These are phyloP conservation scores for Sclerotinia spermophila DNA, from an alignment of 2,329 filamentous ascomycete species.

Conservation along the genomic window DNA sequence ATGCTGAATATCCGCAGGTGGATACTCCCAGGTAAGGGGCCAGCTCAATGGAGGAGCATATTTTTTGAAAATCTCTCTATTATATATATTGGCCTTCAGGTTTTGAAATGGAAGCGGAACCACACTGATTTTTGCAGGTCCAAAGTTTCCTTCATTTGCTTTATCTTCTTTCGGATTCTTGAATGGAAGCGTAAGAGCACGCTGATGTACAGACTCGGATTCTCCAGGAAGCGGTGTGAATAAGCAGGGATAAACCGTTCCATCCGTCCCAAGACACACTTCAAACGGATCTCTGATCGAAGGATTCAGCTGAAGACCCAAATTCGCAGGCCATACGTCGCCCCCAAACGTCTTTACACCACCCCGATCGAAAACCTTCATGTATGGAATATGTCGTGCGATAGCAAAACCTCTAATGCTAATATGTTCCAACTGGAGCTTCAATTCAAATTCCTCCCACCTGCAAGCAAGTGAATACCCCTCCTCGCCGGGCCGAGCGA, in stretches of 20 bases:
- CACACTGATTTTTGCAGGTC: background rate
- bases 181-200: background rate
- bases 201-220: background rate
- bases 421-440: background rate
- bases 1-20: constrained; percentile 15
- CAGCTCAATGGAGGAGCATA: background rate
- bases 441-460: constrained; percentile 1
- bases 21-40: constrained; percentile 14
- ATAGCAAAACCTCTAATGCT: constrained; percentile 13
- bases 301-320: background rate
- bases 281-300: constrained; percentile 12
- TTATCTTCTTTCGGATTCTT: background rate
- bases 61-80: background rate
- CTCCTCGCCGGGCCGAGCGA: background rate
- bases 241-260: background rate
- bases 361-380: background rate
- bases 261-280: background rate
- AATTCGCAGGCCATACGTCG: background rate
- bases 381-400: constrained; percentile 9
- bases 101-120: background rate
- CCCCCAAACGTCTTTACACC: background rate
- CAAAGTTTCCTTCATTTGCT: background rate
- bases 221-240: background rate
- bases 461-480: background rate
- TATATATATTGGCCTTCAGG: constrained; percentile 3